Percentiles rank a stretch among this genome's conserved stretches.
Evolutionary conservation across 805 yeast genomes (phyloP).

Genomic region (Spathaspora passalidarum): DNA sequence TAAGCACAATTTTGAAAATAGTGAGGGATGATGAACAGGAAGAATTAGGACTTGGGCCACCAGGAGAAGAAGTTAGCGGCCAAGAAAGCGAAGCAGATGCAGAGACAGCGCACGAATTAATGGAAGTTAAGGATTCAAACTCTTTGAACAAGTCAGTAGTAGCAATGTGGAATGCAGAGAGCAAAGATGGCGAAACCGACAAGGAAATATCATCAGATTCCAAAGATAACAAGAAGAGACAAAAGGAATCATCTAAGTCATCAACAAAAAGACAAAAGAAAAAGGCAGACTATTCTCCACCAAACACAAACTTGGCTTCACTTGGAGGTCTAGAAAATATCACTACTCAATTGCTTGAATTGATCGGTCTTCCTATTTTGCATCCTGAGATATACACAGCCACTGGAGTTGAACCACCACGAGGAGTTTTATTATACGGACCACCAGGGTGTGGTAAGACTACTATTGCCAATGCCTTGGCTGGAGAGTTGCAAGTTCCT

Average conservation of each 20-base stretch:
- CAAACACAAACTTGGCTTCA: conserved; percentile 62
- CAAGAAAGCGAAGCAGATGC: conserved; percentile 24
- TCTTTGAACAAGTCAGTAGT: conserved; percentile 75
- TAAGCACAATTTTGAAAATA: conserved; percentile 55
- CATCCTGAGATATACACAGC: conserved; percentile 89
- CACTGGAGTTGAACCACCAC: conserved; percentile 92
- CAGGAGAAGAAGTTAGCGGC: conserved; percentile 33
- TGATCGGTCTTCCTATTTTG: conserved; percentile 84
- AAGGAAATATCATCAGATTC: neutral
- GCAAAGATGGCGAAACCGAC: neutral
- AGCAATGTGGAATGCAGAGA: conserved; percentile 54
- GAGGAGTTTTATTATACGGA: conserved; percentile 92
- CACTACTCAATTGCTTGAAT: conserved; percentile 83
- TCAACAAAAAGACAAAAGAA: conserved; percentile 26
- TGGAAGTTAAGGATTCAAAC: conserved; percentile 67
- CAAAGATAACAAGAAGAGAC: conserved; percentile 41
- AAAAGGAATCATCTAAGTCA: conserved; percentile 43
- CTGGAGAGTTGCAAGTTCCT: conserved; percentile 92
- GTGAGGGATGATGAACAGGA: conserved; percentile 60
- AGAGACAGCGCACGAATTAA: conserved; percentile 43
- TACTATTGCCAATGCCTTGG: conserved; percentile 91
- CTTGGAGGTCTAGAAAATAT: conserved; percentile 89
- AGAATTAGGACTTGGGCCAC: conserved; percentile 43
- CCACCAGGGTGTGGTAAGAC: conserved; percentile 99
- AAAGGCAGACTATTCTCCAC: conserved; percentile 64